These are phyloP conservation scores for Fusarium chaquense DNA, from an alignment of 2,329 filamentous ascomycete genomes.

Conservation along the genomic window DNA sequence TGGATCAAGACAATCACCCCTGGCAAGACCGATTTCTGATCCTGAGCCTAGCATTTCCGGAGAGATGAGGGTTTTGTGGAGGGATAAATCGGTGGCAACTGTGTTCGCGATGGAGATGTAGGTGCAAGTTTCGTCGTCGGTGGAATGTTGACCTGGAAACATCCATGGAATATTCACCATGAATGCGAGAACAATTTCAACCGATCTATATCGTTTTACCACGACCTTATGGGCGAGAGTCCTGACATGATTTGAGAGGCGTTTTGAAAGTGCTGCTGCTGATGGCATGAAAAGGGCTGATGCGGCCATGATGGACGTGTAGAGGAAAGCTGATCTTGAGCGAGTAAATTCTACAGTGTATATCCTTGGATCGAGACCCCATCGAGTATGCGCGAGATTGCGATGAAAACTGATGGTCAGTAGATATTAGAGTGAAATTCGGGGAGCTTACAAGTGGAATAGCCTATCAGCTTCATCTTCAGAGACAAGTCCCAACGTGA, in stretches of 20 bases:
- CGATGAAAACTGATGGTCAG: conserved; percentile 69
- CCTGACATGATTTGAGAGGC: conserved; percentile 73
- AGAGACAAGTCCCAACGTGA: conserved; percentile 77
- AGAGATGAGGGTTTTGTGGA: conserved; percentile 76
- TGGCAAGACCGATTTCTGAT: conserved; percentile 63
- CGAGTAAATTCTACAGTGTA: conserved; percentile 76
- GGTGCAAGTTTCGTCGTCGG: conserved; percentile 78
- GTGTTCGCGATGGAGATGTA: conserved; percentile 78
- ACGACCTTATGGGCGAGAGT: conserved; percentile 72
- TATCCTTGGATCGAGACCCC: conserved; percentile 76
- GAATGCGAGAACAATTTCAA: conserved; percentile 80
- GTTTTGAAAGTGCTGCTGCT: conserved; percentile 72
- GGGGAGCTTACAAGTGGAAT: conserved; percentile 69
- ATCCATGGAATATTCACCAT: conserved; percentile 84
- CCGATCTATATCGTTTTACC: conserved; percentile 71
- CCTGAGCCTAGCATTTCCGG: conserved; percentile 60
- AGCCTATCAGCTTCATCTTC: conserved; percentile 72
- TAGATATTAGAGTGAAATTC: neutral
- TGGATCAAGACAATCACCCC: conserved; percentile 76
- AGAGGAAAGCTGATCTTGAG: conserved; percentile 75
- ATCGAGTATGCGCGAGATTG: conserved; percentile 77
- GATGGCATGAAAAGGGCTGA: conserved; percentile 76
- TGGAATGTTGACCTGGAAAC: conserved; percentile 73
- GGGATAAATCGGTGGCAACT: conserved; percentile 74
- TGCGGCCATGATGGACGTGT: conserved; percentile 77